Evolutionary conservation across 2,329 filamentous ascomycete genomes (phyloP).

Genomic region (Botryotinia calthae): DNA sequence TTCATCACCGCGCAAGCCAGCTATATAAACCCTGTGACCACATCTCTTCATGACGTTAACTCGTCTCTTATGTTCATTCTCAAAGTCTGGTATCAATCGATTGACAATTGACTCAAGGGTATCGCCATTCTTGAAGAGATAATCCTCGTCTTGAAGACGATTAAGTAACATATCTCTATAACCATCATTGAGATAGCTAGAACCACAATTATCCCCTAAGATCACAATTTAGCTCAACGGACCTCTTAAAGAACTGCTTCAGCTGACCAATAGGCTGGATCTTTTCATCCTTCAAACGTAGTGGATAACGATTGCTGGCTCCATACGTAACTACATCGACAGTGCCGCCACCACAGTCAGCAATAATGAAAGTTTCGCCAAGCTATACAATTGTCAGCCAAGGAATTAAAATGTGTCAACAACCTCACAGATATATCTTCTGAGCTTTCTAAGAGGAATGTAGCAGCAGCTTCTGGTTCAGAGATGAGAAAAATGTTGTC

Average conservation of each 20-base stretch:
- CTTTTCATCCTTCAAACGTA: constrained; percentile 27
- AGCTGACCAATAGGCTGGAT: constrained; percentile 13
- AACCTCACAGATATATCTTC: constrained; percentile 23
- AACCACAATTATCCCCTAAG: constrained; percentile 22
- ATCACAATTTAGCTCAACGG: background rate
- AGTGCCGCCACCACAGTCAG: constrained; percentile 36
- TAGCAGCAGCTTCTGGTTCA: constrained; percentile 38
- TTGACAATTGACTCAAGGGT: constrained; percentile 21
- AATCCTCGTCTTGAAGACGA: constrained; percentile 20
- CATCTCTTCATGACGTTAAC: background rate
- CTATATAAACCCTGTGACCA: constrained; percentile 20
- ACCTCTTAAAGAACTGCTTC: background rate
- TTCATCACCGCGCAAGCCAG: constrained; percentile 21
- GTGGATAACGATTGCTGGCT: constrained; percentile 31
- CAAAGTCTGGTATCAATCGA: constrained; percentile 19
- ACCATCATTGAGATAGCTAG: constrained; percentile 21
- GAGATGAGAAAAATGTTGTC: constrained; percentile 37
- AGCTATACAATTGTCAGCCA: constrained; percentile 16
- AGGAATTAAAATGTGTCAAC: background rate
- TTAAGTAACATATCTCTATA: constrained; percentile 16
- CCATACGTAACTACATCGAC: constrained; percentile 36
- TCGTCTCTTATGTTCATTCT: constrained; percentile 20
- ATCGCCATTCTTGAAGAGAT: constrained; percentile 19
- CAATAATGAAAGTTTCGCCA: constrained; percentile 28
- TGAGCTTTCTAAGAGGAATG: constrained; percentile 30